phyloP scores from a whole-genome alignment of 83 land plant species.

The Picea mariana region DNA sequence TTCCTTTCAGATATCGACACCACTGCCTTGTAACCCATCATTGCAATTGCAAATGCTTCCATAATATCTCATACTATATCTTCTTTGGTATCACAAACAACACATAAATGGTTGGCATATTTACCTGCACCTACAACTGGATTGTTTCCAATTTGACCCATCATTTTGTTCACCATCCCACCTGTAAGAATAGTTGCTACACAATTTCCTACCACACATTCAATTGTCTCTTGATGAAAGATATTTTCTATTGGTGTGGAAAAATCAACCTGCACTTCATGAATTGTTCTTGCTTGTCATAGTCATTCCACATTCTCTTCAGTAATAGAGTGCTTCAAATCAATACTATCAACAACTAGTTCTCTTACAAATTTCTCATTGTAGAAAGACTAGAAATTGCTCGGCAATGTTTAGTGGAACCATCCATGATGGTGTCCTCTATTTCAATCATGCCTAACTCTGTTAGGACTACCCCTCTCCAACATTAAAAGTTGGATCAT shows the following conservation, averaged over 20 bases:
- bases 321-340: neutral
- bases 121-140: constrained; percentile 89
- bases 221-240: too few relatives aligned
- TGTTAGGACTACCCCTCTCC: too few relatives aligned
- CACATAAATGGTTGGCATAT: constrained; percentile 79
- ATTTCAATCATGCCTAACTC: too few relatives aligned
- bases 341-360: neutral
- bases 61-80: constrained; percentile 74
- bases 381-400: too few relatives aligned
- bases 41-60: neutral
- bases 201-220: constrained; percentile 53
- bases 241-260: too few relatives aligned
- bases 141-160: constrained; percentile 91
- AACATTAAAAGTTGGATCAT: too few relatives aligned
- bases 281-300: neutral
- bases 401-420: too few relatives aligned
- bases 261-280: neutral
- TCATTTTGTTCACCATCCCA: constrained; percentile 92
- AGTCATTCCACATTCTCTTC: neutral
- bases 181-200: constrained; percentile 97
- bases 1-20: too few relatives aligned
- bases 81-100: constrained; percentile 90
- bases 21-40: too few relatives aligned
- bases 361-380: too few relatives aligned
- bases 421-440: too few relatives aligned